Evolutionary conservation across 805 yeast species (phyloP).

Genomic region (Soucietia sequanensis): DNA sequence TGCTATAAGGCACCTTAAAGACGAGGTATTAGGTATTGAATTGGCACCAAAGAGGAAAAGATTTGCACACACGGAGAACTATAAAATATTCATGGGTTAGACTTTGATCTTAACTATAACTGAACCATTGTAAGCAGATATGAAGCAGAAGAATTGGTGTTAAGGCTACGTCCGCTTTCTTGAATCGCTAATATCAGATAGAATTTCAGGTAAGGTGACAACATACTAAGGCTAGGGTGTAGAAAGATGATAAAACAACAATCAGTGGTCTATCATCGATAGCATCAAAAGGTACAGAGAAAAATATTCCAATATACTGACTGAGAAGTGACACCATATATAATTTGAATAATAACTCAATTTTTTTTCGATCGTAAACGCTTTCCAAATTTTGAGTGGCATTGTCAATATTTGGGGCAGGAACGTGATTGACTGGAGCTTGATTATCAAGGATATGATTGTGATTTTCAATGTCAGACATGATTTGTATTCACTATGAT

Average conservation of each 20-base stretch:
- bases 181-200: too few relatives aligned
- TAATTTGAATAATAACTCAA: slow-evolving; percentile 11
- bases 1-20: slow-evolving; percentile 14
- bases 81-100: too few relatives aligned
- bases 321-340: slow-evolving; percentile 21
- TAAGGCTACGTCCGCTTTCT: too few relatives aligned
- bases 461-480: slow-evolving; percentile 9
- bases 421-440: slow-evolving; percentile 11
- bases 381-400: slow-evolving; percentile 10
- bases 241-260: slow-evolving; percentile 18
- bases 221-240: slow-evolving; percentile 20
- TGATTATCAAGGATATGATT: slow-evolving; percentile 16
- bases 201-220: too few relatives aligned
- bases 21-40: slow-evolving; percentile 15
- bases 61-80: slow-evolving; percentile 10
- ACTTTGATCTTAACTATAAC: too few relatives aligned
- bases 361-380: slow-evolving; percentile 13
- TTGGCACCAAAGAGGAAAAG: slow-evolving; percentile 21
- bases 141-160: too few relatives aligned
- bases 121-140: too few relatives aligned
- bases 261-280: slow-evolving; percentile 31
- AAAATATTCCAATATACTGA: slow-evolving; percentile 29
- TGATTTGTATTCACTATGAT: slow-evolving; percentile 2
- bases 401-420: slow-evolving; percentile 9
- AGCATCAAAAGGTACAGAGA: slow-evolving; percentile 33